Evolutionary conservation across 1,284 basidiomycete species (phyloP).

Genomic region (Mycosarcoma maydis): DNA sequence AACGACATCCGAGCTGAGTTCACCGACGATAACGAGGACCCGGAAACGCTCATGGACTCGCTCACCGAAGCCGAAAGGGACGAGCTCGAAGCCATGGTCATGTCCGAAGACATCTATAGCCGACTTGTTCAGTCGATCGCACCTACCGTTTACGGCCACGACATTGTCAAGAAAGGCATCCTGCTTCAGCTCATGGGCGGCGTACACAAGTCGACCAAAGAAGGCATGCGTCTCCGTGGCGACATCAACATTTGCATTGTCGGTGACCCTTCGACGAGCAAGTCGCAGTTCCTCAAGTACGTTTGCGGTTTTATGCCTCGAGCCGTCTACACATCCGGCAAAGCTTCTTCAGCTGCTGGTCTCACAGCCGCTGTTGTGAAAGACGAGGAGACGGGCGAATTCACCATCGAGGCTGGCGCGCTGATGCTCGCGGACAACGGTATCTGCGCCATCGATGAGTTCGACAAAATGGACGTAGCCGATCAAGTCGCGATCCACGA

Average conservation of each 20-base stretch:
- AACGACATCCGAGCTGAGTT: slow-evolving; percentile 73
- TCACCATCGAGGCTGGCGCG: slow-evolving; percentile 94
- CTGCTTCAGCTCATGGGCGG: slow-evolving; percentile 99
- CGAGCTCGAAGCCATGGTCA: slow-evolving; percentile 92
- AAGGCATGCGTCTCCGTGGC: slow-evolving; percentile 96
- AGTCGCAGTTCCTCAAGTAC: slow-evolving; percentile 99
- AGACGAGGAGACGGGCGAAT: slow-evolving; percentile 98
- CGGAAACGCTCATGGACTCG: slow-evolving; percentile 81
- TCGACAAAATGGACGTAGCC: slow-evolving; percentile 99
- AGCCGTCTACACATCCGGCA: slow-evolving; percentile 97
- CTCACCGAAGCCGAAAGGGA: slow-evolving; percentile 94
- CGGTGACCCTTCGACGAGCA: slow-evolving; percentile 94
- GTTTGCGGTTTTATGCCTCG: slow-evolving; percentile 98
- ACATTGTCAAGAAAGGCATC: slow-evolving; percentile 84
- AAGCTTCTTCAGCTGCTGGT: slow-evolving; percentile 98
- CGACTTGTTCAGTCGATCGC: slow-evolving; percentile 93
- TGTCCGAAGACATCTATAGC: slow-evolving; percentile 91
- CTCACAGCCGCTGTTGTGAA: slow-evolving; percentile 97
- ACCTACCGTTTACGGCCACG: slow-evolving; percentile 87
- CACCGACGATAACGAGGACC: slow-evolving; percentile 83
- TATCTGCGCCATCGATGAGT: slow-evolving; percentile 99
- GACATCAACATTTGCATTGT: slow-evolving; percentile 99
- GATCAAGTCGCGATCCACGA: slow-evolving; percentile 99
- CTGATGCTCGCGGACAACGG: slow-evolving; percentile 99
- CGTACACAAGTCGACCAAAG: slow-evolving; percentile 94